Evolutionary conservation across 495 filamentous ascomycete species (phyloP), one percentile per base, ranked within the genome.

Genomic region (Oleoguttula mirabilis): DNA sequence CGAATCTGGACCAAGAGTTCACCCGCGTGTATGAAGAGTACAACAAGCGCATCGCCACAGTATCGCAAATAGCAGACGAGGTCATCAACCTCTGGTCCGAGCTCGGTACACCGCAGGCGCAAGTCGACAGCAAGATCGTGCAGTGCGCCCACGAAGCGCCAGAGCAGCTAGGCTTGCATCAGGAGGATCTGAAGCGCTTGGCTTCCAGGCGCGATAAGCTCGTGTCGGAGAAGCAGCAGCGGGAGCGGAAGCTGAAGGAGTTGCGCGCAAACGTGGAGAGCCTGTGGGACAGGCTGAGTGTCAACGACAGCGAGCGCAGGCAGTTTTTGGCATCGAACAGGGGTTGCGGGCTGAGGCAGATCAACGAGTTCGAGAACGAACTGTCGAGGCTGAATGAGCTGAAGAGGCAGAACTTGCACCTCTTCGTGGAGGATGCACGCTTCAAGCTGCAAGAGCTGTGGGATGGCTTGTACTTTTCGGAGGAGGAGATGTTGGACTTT

Each of bases 401-500:
- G 35, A 99, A 96, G 69, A 68, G 79, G 56, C 84, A 96, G 57
- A 95, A 96, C 50, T 66, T 99, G 37, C 86, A 94, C 60, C 62
- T 94, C 1, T 96, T 96, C 53, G 83, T 99, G 17, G 88, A 95
- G 54, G 88, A 95, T 65, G 82, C 88, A 14, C 76, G 92, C 30
- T 81, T 70, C 65, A 82, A 82, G 45, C 71, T 99, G 10, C 86
- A 92, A 55, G 88, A 90, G 53, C 73, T 99, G 2, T 99, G 90
- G 90, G 88, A 96, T 56, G 67, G 73, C 6, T 66, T 99, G 3
- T 96, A 86, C 62, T 85, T 87, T 57, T 94, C 86, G 0, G 90
- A 99, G 59, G 88, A 95, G 54, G 90, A 99, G 59, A 95, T 94
- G 83, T 70, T 94, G 40, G 87, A 95, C 45, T 99, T 96, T 48